These are phyloP conservation scores for Rhytidiadelphus loreus DNA, from an alignment of 225 moss, liverwort and hornwort genomes.

Conservation along the genomic window DNA sequence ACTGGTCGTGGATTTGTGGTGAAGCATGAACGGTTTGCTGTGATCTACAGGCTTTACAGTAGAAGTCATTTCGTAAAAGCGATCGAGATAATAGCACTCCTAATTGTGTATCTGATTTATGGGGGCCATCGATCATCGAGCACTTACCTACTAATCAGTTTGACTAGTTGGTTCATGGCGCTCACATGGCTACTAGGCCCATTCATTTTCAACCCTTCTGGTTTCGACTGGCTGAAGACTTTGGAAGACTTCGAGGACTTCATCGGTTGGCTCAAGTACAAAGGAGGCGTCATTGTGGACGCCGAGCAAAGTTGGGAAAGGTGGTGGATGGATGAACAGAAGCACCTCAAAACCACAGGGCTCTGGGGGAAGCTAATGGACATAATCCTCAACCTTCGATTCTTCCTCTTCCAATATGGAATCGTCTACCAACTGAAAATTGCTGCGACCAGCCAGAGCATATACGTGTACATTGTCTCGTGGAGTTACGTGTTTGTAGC, in stretches of 20 bases:
- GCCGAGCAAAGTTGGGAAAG: slow-evolving; percentile 68
- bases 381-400: slow-evolving; percentile 73
- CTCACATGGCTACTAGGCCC: slow-evolving; percentile 87
- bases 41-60: slow-evolving; percentile 75
- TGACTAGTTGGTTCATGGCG: slow-evolving; percentile 95
- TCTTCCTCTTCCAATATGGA: slow-evolving; percentile 96
- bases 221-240: slow-evolving; percentile 96
- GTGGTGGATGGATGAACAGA: slow-evolving; percentile 92
- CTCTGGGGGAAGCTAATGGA: slow-evolving; percentile 80
- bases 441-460: slow-evolving; percentile 64
- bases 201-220: slow-evolving; percentile 96
- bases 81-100: slow-evolving; percentile 70
- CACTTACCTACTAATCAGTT: slow-evolving; percentile 65
- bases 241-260: slow-evolving; percentile 93
- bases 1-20: slow-evolving; percentile 99
- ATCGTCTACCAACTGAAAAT: slow-evolving; percentile 85
- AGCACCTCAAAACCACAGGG: slow-evolving; percentile 68
- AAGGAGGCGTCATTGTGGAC: slow-evolving; percentile 74
- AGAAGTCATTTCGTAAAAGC: slow-evolving; percentile 95
- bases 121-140: slow-evolving; percentile 45
- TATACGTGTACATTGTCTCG: slow-evolving; percentile 74
- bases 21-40: slow-evolving; percentile 74
- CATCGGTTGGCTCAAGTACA: slow-evolving; percentile 81
- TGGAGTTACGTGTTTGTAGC: slow-evolving; percentile 87
- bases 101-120: slow-evolving; percentile 73